Percentiles rank a stretch among this genome's conserved stretches.
Evolutionary conservation across 805 yeast species (phyloP).

Genomic region (Yarrowia hollandica): DNA sequence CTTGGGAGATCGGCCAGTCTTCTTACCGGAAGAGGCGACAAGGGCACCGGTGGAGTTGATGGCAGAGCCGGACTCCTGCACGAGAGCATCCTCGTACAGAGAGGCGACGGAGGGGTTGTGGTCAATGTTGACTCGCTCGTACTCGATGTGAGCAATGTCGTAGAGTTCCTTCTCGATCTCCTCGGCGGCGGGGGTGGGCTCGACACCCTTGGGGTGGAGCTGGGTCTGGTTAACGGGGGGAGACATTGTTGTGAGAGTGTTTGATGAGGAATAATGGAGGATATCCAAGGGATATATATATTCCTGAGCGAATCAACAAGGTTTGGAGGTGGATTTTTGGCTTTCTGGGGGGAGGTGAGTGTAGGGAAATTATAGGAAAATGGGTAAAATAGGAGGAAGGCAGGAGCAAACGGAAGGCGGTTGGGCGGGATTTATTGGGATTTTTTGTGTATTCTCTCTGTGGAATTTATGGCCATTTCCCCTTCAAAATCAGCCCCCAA

Average conservation of each 20-base stretch:
- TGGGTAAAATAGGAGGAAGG: neutral
- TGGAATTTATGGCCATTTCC: no score
- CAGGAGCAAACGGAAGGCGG: no score
- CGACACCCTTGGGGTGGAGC: conserved; percentile 47
- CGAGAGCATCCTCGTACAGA: conserved; percentile 89
- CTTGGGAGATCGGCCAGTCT: conserved; percentile 98
- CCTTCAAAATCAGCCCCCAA: no score
- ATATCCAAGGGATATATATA: conserved; percentile 7
- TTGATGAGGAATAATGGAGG: neutral
- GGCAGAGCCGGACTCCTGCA: conserved; percentile 82
- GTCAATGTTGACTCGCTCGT: conserved; percentile 45
- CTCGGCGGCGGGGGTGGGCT: conserved; percentile 44
- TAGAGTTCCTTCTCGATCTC: conserved; percentile 46
- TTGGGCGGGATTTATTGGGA: no score
- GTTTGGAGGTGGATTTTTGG: no score
- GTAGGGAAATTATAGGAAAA: no score
- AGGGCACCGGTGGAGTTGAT: conserved; percentile 91
- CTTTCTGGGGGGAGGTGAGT: no score
- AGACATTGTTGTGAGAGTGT: conserved; percentile 37
- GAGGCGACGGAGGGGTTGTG: conserved; percentile 94
- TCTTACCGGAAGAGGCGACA: conserved; percentile 91
- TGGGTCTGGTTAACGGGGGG: conserved; percentile 46
- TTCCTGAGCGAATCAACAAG: neutral
- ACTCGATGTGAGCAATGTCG: conserved; percentile 47
- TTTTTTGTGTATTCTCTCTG: no score